Conservation (phyloP, 139 green algal genomes). For the Chlamydomonas eustigma region DNA sequence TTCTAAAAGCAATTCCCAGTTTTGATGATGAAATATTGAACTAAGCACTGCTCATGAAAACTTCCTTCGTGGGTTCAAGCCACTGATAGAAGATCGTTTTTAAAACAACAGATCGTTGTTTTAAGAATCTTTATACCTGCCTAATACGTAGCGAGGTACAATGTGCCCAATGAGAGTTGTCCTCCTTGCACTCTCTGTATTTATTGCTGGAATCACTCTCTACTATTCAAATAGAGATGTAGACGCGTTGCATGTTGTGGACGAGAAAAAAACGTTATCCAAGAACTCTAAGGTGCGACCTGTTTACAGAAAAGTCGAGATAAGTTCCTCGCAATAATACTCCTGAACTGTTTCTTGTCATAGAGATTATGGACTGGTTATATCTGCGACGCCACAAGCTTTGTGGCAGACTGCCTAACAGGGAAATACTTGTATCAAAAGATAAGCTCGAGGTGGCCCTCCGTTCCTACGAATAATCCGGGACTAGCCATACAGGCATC, state of each 20-base stretch:
- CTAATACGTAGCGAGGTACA: too few relatives aligned
- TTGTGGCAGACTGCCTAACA: not conserved
- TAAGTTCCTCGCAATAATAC: not conserved
- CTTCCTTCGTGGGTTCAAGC: too few relatives aligned
- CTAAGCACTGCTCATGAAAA: too few relatives aligned
- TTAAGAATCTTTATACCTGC: too few relatives aligned
- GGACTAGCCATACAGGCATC: too few relatives aligned
- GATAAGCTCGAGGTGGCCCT: too few relatives aligned
- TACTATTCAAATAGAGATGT: not conserved
- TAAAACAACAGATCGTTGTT: too few relatives aligned
- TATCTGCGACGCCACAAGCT: not conserved
- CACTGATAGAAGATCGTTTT: too few relatives aligned
- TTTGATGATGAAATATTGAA: too few relatives aligned
- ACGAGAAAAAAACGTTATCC: not conserved
- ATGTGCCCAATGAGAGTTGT: not conserved
- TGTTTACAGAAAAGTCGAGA: not conserved
- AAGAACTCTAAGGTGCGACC: not conserved
- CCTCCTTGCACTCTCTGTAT: not conserved
- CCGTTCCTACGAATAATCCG: too few relatives aligned
- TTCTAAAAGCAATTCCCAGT: too few relatives aligned
- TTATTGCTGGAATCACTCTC: not conserved
- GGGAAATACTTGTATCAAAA: not conserved
- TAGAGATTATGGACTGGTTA: not conserved
- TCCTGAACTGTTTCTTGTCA: not conserved
- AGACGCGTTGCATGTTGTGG: not conserved